These are phyloP conservation scores for Orbilia brochopaga DNA, from an alignment of 2,329 filamentous ascomycete genomes.

Conservation along the genomic window DNA sequence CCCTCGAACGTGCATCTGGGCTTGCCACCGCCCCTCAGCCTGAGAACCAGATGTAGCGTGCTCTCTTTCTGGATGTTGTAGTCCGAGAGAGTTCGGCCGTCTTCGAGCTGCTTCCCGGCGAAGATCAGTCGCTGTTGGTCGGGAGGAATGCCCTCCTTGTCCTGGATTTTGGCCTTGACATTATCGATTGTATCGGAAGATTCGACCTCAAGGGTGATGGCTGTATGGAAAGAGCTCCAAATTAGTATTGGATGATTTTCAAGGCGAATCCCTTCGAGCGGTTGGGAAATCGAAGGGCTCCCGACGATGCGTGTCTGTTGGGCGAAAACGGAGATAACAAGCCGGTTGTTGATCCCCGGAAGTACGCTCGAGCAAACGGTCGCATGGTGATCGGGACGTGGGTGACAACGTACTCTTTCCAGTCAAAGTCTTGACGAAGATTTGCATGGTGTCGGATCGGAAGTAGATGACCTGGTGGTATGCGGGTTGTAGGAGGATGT, in stretches of 20 bases:
- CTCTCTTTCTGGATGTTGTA: conserved; percentile 99
- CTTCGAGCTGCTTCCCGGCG: conserved; percentile 99
- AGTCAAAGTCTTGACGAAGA: conserved; percentile 83
- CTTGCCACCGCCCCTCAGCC: conserved; percentile 44
- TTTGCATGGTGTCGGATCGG: conserved; percentile 66
- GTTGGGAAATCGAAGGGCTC: no score
- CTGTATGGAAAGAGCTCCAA: conserved; percentile 60
- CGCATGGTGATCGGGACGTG: neutral
- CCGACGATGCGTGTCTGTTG: no score
- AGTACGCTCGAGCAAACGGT: neutral
- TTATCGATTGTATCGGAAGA: conserved; percentile 71
- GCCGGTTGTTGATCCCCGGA: neutral
- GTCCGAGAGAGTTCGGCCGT: conserved; percentile 97
- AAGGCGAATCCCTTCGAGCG: no score
- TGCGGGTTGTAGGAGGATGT: neutral
- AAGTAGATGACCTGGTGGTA: neutral
- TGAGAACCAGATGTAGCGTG: conserved; percentile 47
- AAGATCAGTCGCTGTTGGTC: conserved; percentile 99
- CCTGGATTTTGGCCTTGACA: conserved; percentile 66
- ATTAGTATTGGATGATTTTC: conserved; percentile 14
- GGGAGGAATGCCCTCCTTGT: conserved; percentile 99
- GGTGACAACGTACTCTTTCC: conserved; percentile 67
- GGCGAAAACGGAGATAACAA: conserved; percentile 2
- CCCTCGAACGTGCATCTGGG: conserved; percentile 82
- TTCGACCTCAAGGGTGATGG: conserved; percentile 71